Conservation (phyloP, 2,329 filamentous ascomycete genomes). For the Cladosporium sp. region DNA sequence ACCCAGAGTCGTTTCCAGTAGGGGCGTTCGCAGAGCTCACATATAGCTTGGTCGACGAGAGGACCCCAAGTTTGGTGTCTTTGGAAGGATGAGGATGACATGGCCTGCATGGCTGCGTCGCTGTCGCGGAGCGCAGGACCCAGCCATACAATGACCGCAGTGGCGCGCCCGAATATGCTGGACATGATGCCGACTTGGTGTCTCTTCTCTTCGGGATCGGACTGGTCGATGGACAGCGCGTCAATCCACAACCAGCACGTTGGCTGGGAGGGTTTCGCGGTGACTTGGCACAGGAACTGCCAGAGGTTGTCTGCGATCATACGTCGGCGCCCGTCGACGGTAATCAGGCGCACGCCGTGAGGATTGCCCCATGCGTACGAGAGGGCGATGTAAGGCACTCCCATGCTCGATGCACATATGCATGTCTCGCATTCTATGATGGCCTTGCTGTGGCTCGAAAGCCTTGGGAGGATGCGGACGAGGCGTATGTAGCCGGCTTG, state of each 20-base stretch:
- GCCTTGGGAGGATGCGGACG: not conserved
- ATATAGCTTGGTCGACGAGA: no score
- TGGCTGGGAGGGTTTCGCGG: not conserved
- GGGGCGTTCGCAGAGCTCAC: not conserved
- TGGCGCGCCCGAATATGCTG: constrained; percentile 19
- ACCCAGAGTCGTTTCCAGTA: not conserved
- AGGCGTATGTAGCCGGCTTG: not conserved
- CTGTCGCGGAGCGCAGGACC: not conserved
- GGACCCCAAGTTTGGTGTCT: no score
- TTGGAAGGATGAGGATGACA: no score
- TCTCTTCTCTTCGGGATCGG: constrained; percentile 11
- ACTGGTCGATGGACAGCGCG: constrained; percentile 23
- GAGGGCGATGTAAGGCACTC: constrained; percentile 11
- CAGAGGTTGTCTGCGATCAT: not conserved
- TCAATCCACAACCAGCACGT: constrained; percentile 21
- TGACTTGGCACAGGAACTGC: not conserved
- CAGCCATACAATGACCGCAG: not conserved
- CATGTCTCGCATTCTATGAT: not conserved
- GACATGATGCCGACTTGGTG: constrained; percentile 22
- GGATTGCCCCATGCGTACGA: constrained; percentile 23
- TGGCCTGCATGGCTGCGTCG: not conserved
- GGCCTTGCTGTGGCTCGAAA: no score
- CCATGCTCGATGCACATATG: not conserved
- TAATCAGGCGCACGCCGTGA: not conserved
- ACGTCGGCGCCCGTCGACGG: not conserved